Evolutionary conservation across 352 stramenopile genomes (phyloP), one percentile per base, ranked within the genome.

Genomic region (Albugo candida): DNA sequence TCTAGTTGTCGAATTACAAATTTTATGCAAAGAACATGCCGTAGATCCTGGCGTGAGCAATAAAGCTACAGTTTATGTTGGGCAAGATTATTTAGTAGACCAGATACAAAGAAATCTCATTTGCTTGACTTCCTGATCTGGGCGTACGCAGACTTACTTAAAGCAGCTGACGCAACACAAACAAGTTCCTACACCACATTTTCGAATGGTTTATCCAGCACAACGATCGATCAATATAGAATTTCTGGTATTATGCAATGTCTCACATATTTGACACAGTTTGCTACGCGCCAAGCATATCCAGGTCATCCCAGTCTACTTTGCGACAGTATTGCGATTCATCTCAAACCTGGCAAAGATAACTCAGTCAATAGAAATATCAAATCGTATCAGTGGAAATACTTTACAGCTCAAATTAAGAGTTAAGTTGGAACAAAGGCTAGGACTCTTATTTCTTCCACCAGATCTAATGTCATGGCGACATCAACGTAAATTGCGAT

Each of bases 351-450:
- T 86, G 4, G 67, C 69, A 0, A 63, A 80, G 0, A 64, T 79
- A n/a, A 70, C 79, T 16, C 47, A 61, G 10, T 55, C 53, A 11
- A 54, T 52, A 2, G 61, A 72, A 38, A 49, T 44, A 45, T 48
- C 61, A 14, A 72, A 49, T 20, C 19, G 16, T 20, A 27, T 8
- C n/a, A 35, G 37, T 27, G 87, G 74, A 53, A 86, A 66, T 48
- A 91, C 80, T 1, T 48, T 97, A 31, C 67, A 97, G 38, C 72
- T 87, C 45, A 97, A 97, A 51, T 67, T 97, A 13, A 74, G 94
- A 19, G 76, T 97, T 5, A 99, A 99, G 60, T 73, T 98, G 16
- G 89, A 97, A 55, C 89, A 96, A 54, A 72, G 95, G 13, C 72
- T 97, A 11, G 94, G 92, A 4, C 68, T 95, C 27, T 60, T 95